phyloP scores from a whole-genome alignment of 495 filamentous ascomycete genomes.

The Cercophora scortea region DNA sequence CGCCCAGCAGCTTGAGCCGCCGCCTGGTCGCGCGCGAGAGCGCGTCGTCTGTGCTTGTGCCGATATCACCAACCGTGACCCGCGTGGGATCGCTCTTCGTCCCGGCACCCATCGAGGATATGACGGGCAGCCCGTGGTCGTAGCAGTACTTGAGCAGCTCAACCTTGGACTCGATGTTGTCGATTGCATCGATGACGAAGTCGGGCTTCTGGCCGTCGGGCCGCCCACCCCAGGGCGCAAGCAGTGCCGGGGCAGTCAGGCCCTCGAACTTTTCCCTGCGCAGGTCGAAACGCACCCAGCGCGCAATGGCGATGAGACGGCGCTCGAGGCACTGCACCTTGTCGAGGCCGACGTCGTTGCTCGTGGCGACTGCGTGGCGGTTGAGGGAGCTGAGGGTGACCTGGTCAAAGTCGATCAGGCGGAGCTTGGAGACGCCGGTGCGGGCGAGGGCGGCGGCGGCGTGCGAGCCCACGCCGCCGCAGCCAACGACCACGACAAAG shows the following conservation, averaged over 20 bases:
- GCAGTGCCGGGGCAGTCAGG: constrained; percentile 44
- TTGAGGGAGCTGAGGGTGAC: constrained; percentile 90
- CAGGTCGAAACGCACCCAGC: constrained; percentile 88
- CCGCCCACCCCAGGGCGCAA: constrained; percentile 49
- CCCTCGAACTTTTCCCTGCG: constrained; percentile 76
- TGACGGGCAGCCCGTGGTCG: constrained; percentile 63
- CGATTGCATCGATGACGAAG: constrained; percentile 93
- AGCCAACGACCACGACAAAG: constrained; percentile 85
- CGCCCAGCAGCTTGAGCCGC: constrained; percentile 66
- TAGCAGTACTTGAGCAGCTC: constrained; percentile 84
- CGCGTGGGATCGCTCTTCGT: constrained; percentile 95
- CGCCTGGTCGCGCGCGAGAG: constrained; percentile 79
- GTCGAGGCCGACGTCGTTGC: constrained; percentile 89
- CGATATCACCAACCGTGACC: constrained; percentile 90
- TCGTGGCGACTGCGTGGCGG: constrained; percentile 85
- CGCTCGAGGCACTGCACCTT: constrained; percentile 81
- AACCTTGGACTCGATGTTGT: constrained; percentile 97
- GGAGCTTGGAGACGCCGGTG: constrained; percentile 77
- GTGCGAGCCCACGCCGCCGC: constrained; percentile 92
- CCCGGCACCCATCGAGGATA: constrained; percentile 94
- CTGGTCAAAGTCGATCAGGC: constrained; percentile 97
- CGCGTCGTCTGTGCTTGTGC: constrained; percentile 78
- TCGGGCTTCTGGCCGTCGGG: constrained; percentile 61
- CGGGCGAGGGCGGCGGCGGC: constrained; percentile 78
- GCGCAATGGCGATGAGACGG: constrained; percentile 73